phyloP scores from a whole-genome alignment of 495 filamentous ascomycete genomes.

The Chaetomium cochliodes region DNA sequence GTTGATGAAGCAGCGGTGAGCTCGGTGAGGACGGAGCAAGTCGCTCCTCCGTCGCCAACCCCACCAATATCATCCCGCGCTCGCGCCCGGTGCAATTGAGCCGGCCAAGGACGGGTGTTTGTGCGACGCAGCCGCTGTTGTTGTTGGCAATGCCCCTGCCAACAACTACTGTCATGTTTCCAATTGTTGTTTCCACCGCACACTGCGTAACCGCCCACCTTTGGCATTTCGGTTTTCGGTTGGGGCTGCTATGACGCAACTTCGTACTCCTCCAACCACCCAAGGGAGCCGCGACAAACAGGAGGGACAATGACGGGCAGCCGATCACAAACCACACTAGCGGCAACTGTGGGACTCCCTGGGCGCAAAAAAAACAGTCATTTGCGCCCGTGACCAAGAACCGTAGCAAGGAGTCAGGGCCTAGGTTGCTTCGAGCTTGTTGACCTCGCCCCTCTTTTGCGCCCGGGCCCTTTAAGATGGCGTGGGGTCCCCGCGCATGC shows the following conservation, averaged over 20 bases:
- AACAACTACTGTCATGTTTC: not conserved
- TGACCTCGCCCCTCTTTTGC: conserved; percentile 20
- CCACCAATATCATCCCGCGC: conserved; percentile 14
- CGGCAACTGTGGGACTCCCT: conserved; percentile 15
- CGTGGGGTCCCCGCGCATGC: conserved; percentile 18
- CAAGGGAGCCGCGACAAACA: conserved; percentile 3
- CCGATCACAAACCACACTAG: conserved; percentile 21
- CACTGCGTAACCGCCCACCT: not conserved
- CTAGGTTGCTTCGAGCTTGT: conserved; percentile 12
- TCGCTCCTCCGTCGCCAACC: not conserved
- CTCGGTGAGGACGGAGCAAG: conserved; percentile 12
- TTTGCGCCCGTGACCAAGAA: conserved; percentile 17
- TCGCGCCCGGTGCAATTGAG: not conserved
- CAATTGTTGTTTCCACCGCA: not conserved
- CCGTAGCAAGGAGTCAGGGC: conserved; percentile 15
- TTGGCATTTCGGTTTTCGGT: not conserved
- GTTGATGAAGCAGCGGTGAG: conserved; percentile 19
- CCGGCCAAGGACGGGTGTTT: not conserved
- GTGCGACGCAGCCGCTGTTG: not conserved
- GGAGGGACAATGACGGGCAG: not conserved
- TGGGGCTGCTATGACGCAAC: conserved; percentile 15
- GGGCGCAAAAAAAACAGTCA: conserved; percentile 20
- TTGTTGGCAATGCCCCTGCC: not conserved
- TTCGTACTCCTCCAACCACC: conserved; percentile 2
- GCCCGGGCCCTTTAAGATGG: conserved; percentile 16